Evolutionary conservation across 371 early-diverging fungal species (phyloP).

Genomic region (Mucor indicus): DNA sequence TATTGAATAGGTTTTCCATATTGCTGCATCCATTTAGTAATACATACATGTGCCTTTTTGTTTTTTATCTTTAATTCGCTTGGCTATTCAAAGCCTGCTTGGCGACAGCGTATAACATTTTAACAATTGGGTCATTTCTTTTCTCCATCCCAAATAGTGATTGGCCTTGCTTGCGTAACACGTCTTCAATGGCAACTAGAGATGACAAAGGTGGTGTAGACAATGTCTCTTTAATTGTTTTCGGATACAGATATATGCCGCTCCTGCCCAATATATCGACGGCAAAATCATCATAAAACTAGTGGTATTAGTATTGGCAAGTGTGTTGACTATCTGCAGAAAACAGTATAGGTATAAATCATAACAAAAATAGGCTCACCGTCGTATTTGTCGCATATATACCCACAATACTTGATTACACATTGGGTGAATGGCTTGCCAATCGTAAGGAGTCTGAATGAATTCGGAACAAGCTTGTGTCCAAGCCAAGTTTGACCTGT

Average conservation of each 20-base stretch:
- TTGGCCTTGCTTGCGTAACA: slow-evolving; percentile 2
- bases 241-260: slow-evolving; percentile 2
- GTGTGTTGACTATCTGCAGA: slow-evolving; percentile 1
- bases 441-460: no score
- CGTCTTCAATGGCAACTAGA: slow-evolving; percentile 8
- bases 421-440: slow-evolving; percentile 28
- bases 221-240: slow-evolving; percentile 3
- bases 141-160: slow-evolving; percentile 4
- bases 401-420: slow-evolving; percentile 24
- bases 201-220: slow-evolving; percentile 3
- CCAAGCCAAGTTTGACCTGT: no score
- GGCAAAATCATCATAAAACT: slow-evolving; percentile 4
- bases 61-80: background rate
- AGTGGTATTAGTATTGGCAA: slow-evolving; percentile 1
- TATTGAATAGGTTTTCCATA: slow-evolving; percentile 3
- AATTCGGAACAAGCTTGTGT: no score
- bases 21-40: slow-evolving; percentile 2
- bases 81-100: slow-evolving; percentile 6
- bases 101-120: slow-evolving; percentile 4
- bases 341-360: slow-evolving; percentile 1
- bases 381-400: slow-evolving; percentile 11
- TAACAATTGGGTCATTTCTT: slow-evolving; percentile 9
- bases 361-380: slow-evolving; percentile 15
- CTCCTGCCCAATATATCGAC: slow-evolving; percentile 4
- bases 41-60: slow-evolving; percentile 7